Evolutionary conservation across 768 basidiomycete genomes (phyloP).

Genomic region (Auricularia sp.): DNA sequence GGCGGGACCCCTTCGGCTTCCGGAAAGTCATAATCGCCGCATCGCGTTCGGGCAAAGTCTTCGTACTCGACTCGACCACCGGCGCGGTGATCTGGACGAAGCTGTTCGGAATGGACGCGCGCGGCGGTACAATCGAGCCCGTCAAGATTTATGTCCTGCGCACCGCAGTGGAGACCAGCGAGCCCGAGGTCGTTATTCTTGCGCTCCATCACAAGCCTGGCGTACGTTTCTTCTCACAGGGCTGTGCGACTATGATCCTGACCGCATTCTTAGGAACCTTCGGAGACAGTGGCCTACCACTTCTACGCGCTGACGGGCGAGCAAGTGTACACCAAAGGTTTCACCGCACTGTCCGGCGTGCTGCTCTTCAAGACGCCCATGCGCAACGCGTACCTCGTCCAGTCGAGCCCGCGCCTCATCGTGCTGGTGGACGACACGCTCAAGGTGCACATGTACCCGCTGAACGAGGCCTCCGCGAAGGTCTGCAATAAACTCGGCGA

Average conservation of each 20-base stretch:
- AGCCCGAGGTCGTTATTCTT: constrained; percentile 52
- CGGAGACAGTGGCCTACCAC: constrained; percentile 68
- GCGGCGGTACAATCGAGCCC: constrained; percentile 42
- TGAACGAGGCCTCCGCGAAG: too few relatives aligned
- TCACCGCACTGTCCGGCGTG: constrained; percentile 50
- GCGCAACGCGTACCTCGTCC: constrained; percentile 17
- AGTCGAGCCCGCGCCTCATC: too few relatives aligned
- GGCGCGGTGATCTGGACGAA: constrained; percentile 75
- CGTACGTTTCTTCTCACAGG: constrained; percentile 28
- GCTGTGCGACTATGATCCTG: neutral
- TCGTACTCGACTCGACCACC: constrained; percentile 69
- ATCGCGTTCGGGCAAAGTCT: constrained; percentile 63
- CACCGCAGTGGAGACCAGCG: constrained; percentile 32
- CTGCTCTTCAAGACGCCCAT: constrained; percentile 37
- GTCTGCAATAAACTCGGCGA: too few relatives aligned
- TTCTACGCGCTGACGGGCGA: constrained; percentile 68
- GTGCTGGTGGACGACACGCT: too few relatives aligned
- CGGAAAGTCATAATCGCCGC: constrained; percentile 78
- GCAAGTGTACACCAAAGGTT: constrained; percentile 46
- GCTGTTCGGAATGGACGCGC: constrained; percentile 52
- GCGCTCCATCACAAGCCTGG: constrained; percentile 52
- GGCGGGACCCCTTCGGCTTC: constrained; percentile 78
- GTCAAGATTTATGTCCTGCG: constrained; percentile 49
- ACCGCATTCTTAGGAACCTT: constrained; percentile 33
- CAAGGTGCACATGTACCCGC: too few relatives aligned